Conservation (phyloP, 495 filamentous ascomycete genomes). For the Xylaria palmicola region DNA sequence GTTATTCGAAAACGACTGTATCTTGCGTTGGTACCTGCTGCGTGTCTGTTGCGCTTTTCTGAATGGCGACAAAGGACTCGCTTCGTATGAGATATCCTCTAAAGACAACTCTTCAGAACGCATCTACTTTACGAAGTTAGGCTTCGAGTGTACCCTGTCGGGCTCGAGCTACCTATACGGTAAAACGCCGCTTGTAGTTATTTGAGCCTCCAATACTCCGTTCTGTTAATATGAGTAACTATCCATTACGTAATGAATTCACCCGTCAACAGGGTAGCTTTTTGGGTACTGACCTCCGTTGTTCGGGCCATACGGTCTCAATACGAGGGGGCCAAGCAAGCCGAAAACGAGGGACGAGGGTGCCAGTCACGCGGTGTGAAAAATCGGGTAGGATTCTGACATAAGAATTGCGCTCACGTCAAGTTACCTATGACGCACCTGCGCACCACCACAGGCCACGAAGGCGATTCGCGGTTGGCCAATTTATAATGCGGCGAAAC, state of each 20-base stretch:
- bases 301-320: neutral
- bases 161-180: no score
- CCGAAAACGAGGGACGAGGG: neutral
- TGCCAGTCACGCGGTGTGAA: neutral
- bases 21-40: no score
- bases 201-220: no score
- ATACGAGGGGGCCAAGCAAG: neutral
- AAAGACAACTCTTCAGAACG: no score
- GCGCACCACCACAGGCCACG: neutral
- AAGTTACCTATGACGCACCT: neutral
- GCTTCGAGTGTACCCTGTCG: no score
- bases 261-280: neutral
- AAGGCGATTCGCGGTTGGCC: neutral
- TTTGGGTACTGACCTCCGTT: neutral
- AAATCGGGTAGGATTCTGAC: neutral
- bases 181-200: no score
- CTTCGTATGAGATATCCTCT: no score
- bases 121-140: no score
- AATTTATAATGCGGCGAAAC: neutral
- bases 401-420: neutral
- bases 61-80: no score
- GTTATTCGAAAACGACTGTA: no score
- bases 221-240: no score
- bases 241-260: constrained; percentile 2
- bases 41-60: no score